Conservation (phyloP, 1,284 basidiomycete genomes). For the Sphagnurus paluster region DNA sequence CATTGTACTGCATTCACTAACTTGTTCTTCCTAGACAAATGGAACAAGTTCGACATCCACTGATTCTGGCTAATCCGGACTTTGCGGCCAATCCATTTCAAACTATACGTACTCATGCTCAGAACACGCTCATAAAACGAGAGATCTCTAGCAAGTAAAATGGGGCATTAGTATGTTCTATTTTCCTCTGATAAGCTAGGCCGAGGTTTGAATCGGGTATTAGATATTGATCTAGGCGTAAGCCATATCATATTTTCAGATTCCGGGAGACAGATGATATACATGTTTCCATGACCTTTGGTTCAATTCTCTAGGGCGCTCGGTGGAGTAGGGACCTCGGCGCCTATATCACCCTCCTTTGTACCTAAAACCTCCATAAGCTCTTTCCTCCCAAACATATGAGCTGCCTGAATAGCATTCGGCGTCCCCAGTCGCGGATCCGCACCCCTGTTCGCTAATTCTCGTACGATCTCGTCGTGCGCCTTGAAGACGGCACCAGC, state of each 20-base stretch:
- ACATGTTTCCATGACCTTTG: not conserved
- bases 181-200: too few species aligned
- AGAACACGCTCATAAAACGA: conserved; percentile 72
- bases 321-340: conserved; percentile 29
- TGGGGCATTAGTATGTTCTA: not conserved
- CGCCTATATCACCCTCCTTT: conserved; percentile 48
- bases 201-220: too few species aligned
- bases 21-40: conserved; percentile 43
- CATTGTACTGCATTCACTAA: conserved; percentile 6
- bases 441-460: conserved; percentile 64
- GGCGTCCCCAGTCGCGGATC: conserved; percentile 71
- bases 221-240: too few species aligned
- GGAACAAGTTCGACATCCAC: conserved; percentile 70
- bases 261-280: not conserved
- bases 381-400: conserved; percentile 61
- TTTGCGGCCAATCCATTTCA: conserved; percentile 74
- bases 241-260: too few species aligned
- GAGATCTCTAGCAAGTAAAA: conserved; percentile 14
- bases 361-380: conserved; percentile 57
- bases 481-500: conserved; percentile 84
- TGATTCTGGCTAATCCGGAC: conserved; percentile 66
- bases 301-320: conserved; percentile 6
- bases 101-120: conserved; percentile 76
- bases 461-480: conserved; percentile 60
- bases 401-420: conserved; percentile 71